These are phyloP conservation scores for Usnea hakonensis DNA, from an alignment of 495 filamentous ascomycete species.

Conservation along the genomic window DNA sequence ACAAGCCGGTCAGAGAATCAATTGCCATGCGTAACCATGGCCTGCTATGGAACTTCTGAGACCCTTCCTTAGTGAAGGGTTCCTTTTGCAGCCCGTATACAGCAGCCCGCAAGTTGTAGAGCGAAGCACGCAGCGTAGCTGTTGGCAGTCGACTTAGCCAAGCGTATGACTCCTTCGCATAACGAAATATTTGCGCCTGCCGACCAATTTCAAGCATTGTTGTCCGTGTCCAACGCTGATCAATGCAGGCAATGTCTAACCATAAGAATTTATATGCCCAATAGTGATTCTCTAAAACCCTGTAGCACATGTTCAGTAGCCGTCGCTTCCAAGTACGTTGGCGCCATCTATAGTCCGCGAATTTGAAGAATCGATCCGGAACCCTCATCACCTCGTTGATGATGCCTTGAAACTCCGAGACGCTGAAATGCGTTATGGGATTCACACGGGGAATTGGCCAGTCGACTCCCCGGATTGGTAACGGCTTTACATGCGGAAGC, in stretches of 20 bases:
- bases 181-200: conserved; percentile 13
- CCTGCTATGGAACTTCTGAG: background rate
- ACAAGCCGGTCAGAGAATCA: background rate
- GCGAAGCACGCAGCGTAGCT: background rate
- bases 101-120: background rate
- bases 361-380: background rate
- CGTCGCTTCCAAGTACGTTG: too few species aligned
- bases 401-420: conserved; percentile 2
- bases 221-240: conserved; percentile 11
- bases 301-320: too few species aligned
- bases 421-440: background rate
- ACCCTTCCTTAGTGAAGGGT: background rate
- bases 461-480: background rate
- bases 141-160: conserved; percentile 6
- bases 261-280: conserved; percentile 7
- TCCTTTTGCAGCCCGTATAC: conserved; percentile 1
- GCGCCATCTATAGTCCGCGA: too few species aligned
- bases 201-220: conserved; percentile 14
- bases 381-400: background rate
- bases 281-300: background rate
- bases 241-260: conserved; percentile 17
- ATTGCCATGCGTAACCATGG: conserved; percentile 9
- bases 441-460: conserved; percentile 4
- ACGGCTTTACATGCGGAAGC: background rate
- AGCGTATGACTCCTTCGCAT: conserved; percentile 15